Evolutionary conservation across 2,329 filamentous ascomycete genomes (phyloP).

Genomic region (Exophiala sp.): DNA sequence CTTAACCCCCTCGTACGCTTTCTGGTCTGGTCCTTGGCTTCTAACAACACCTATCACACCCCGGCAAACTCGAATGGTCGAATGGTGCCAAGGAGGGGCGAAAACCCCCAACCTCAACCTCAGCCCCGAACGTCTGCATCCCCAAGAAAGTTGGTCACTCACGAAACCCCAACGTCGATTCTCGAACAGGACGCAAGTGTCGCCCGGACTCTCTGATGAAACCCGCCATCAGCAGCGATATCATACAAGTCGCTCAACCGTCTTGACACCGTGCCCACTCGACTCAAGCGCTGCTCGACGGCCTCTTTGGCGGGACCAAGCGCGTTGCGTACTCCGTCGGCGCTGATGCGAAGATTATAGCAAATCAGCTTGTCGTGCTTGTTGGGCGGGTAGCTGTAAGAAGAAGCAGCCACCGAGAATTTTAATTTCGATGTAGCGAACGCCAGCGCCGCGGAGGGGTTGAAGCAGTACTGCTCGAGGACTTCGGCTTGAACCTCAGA

Average conservation of each 20-base stretch:
- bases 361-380: slow-evolving; percentile 25
- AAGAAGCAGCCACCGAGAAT: slow-evolving; percentile 22
- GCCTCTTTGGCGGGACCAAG: slow-evolving; percentile 21
- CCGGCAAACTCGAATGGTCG: too few relatives aligned
- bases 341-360: slow-evolving; percentile 23
- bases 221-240: slow-evolving; percentile 18
- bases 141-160: not conserved
- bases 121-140: too few relatives aligned
- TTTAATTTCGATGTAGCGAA: slow-evolving; percentile 22
- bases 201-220: slow-evolving; percentile 21
- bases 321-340: slow-evolving; percentile 17
- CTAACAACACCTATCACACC: too few relatives aligned
- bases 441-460: slow-evolving; percentile 18
- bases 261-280: slow-evolving; percentile 19
- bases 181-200: slow-evolving; percentile 19
- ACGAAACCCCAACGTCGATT: slow-evolving; percentile 24
- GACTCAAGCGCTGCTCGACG: slow-evolving; percentile 16
- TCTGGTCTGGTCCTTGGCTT: too few relatives aligned
- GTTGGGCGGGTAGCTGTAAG: slow-evolving; percentile 16
- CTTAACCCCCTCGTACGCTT: too few relatives aligned
- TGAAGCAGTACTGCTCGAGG: slow-evolving; percentile 23
- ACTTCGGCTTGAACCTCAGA: slow-evolving; percentile 20
- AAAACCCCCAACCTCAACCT: too few relatives aligned
- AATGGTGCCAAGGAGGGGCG: too few relatives aligned
- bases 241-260: slow-evolving; percentile 21